Evolutionary conservation across 2,329 filamentous ascomycete genomes (phyloP), one percentile per base, ranked within the genome.

Genomic region (Talaromyces sp.): DNA sequence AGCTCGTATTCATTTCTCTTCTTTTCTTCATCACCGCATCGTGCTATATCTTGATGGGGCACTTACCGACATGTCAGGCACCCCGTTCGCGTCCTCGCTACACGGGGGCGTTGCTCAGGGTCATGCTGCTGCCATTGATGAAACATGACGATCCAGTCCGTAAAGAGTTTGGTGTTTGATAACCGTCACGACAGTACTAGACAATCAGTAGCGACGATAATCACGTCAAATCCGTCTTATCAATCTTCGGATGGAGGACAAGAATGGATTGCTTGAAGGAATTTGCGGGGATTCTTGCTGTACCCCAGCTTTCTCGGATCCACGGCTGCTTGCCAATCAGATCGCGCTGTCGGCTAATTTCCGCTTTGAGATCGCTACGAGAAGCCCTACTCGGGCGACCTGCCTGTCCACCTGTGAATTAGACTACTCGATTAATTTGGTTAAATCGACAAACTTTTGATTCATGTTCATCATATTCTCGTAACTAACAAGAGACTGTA

Each of bases 121-220:
- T 63, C 62, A 50, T 63, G 62, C 43, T 63, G 62, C 27, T 59
- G 62, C 62, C 62, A 59, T 58, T 63, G 62, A 63, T 63, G 54
- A 50, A 63, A 63, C 62, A 59, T 63, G 19, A 19, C 31, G 43
- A 50, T 50, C 41, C 27, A 7, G 35, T 13, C 50, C 16, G 50
- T 7, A 19, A 13, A 35, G 14, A 14, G n/a, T 37, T 56, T 14
- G 33, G 10, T 22, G n/a, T 37, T 56, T 14, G 10, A 22, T 22
- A 24, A n/a, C 19, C 9, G 27, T 52, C 56, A 31, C 41, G 8
- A 33, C 16, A 43, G 22, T 13, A 27, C 16, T 24, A 16, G n/a
- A 61, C 14, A 35, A 47, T 43, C 57, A 33, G 47, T 19, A 52
- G 45, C 59, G 45, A 52, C 13, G 47, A 31, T 31, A 41, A n/a